Conservation (phyloP, 140 eudicot species). For the Flaveria floridana region DNA sequence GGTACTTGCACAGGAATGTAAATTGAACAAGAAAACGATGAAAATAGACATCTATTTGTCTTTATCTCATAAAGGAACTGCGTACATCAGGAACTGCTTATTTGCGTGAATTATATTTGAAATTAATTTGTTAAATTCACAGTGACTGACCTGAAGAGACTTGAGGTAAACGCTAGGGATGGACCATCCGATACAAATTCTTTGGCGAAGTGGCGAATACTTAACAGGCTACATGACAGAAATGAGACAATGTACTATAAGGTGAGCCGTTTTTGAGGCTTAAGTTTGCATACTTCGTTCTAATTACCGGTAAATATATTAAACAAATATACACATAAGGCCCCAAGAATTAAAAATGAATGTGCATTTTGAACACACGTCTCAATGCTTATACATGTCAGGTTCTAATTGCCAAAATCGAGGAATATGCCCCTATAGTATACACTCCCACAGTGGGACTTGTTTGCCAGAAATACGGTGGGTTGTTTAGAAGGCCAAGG, state of each 20-base stretch:
- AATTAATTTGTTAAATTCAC: conserved; percentile 27
- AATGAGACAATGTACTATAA: conserved; percentile 99
- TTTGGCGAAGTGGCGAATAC: conserved; percentile 94
- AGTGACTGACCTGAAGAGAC: conserved; percentile 94
- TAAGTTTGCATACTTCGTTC: conserved; percentile 9
- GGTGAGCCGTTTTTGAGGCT: conserved; percentile 43
- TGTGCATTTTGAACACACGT: not conserved
- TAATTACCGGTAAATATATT: not conserved
- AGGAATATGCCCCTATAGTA: conserved; percentile 95
- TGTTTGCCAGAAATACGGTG: conserved; percentile 95
- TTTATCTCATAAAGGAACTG: conserved; percentile 2
- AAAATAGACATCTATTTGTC: not conserved
- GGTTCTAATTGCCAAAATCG: conserved; percentile 94
- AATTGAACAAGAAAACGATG: not conserved
- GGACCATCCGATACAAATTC: conserved; percentile 89
- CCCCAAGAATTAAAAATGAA: not conserved
- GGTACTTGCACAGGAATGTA: not conserved
- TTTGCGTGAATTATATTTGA: conserved; percentile 1
- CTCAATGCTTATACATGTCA: conserved; percentile 29
- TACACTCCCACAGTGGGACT: conserved; percentile 98
- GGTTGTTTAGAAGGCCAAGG: conserved; percentile 93
- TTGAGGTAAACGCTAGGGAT: conserved; percentile 78
- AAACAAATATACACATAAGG: conserved; percentile 14
- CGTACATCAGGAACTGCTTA: not conserved
- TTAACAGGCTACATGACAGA: conserved; percentile 92